A percentile compares a stretch with the other conserved stretches of the same genome.
phyloP scores from a whole-genome alignment of 2,329 filamentous ascomycete species.

The Leptodontidium sp. region DNA sequence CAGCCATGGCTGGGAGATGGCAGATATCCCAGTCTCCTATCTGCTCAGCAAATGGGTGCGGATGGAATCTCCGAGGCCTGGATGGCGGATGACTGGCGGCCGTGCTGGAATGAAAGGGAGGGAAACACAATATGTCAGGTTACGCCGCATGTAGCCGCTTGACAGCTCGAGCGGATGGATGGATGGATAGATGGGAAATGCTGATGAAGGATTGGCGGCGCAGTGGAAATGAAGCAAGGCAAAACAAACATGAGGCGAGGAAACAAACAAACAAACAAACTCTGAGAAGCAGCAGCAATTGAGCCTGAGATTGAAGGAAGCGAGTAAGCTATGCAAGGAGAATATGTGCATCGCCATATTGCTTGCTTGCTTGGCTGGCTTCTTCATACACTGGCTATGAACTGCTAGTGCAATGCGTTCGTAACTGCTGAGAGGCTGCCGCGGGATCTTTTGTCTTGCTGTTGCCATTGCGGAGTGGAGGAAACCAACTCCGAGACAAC shows the following conservation, averaged over 20 bases:
- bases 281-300: not conserved
- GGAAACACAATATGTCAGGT: conserved; percentile 13
- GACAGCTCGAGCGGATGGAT: conserved; percentile 23
- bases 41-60: conserved; percentile 2
- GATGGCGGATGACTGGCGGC: not conserved
- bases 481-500: conserved; percentile 7
- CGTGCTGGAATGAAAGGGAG: not conserved
- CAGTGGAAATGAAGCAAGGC: conserved; percentile 12
- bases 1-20: conserved; percentile 1
- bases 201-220: conserved; percentile 8
- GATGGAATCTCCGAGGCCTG: not conserved
- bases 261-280: conserved; percentile 1
- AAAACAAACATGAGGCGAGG: not conserved
- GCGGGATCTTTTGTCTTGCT: not conserved
- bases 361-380: conserved; percentile 10
- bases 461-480: not conserved
- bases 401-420: not conserved
- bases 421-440: not conserved
- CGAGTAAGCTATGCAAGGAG: not conserved
- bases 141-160: conserved; percentile 36
- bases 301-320: conserved; percentile 6
- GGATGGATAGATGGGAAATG: conserved; percentile 20
- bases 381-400: not conserved
- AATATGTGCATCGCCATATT: conserved; percentile 38
- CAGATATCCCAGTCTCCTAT: not conserved